Evolutionary conservation across 129 eudicot genomes (phyloP).

Genomic region (Pseudognaphalium luteoalbum): DNA sequence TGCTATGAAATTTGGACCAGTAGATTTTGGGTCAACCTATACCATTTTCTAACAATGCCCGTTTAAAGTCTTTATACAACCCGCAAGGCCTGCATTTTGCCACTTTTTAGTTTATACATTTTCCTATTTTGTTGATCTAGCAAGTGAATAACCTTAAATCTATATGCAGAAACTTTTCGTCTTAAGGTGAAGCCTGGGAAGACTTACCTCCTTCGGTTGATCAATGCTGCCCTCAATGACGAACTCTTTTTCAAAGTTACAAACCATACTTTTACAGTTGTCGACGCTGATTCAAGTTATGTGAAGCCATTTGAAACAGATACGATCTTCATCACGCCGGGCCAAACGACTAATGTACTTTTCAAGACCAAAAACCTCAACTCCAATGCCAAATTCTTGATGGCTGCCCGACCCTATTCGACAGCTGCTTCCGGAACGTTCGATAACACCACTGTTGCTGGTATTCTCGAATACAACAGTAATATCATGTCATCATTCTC

Average conservation of each 20-base stretch:
- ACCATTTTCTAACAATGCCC: neutral
- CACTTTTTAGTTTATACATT: neutral
- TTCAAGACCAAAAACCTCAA: conserved; percentile 41
- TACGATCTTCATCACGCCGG: conserved; percentile 39
- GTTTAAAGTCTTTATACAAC: neutral
- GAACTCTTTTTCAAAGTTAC: conserved; percentile 50
- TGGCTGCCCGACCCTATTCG: conserved; percentile 49
- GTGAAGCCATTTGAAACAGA: conserved; percentile 50
- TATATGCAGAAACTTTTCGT: conserved; percentile 38
- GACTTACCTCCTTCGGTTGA: conserved; percentile 41
- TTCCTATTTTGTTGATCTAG: neutral
- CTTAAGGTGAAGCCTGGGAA: conserved; percentile 46
- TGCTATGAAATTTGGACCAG: neutral
- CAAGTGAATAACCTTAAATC: neutral
- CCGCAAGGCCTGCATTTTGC: neutral
- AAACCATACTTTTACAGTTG: conserved; percentile 55
- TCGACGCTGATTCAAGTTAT: conserved; percentile 47
- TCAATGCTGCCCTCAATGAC: conserved; percentile 47
- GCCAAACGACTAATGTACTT: conserved; percentile 50
- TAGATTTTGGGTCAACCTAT: too few species aligned
- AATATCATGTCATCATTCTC: neutral
- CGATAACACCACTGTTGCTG: conserved; percentile 47
- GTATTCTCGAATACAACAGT: conserved; percentile 36
- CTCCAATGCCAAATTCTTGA: conserved; percentile 36
- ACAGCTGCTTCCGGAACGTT: conserved; percentile 37